These are phyloP conservation scores for Byssoonygena ceratinophila DNA, from an alignment of 2,329 filamentous ascomycete species.

Conservation along the genomic window DNA sequence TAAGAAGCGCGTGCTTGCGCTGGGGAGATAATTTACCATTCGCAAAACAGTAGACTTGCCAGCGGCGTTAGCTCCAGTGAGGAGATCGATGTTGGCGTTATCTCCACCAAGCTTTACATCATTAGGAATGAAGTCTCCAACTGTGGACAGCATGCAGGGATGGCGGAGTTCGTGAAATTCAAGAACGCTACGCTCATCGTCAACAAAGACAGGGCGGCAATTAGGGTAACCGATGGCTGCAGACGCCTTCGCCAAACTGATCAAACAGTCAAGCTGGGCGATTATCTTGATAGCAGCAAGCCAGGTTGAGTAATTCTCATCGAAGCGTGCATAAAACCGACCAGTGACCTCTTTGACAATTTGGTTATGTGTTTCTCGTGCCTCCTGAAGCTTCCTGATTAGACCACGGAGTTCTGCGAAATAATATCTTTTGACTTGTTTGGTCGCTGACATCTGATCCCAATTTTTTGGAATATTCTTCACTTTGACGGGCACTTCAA, in stretches of 20 bases:
- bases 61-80: constrained; percentile 93
- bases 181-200: constrained; percentile 73
- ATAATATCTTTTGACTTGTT: constrained; percentile 86
- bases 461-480: constrained; percentile 75
- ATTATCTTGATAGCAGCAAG: constrained; percentile 80
- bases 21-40: constrained; percentile 53
- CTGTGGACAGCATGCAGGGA: constrained; percentile 82
- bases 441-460: constrained; percentile 94
- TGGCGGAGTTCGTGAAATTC: constrained; percentile 88
- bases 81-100: constrained; percentile 70
- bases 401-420: constrained; percentile 70
- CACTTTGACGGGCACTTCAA: constrained; percentile 75
- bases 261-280: constrained; percentile 85
- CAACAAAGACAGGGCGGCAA: constrained; percentile 79
- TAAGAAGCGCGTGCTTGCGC: neutral
- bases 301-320: constrained; percentile 76
- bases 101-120: constrained; percentile 77
- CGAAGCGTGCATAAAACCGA: constrained; percentile 78
- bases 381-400: constrained; percentile 81
- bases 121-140: constrained; percentile 93
- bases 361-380: constrained; percentile 85
- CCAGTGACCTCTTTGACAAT: constrained; percentile 76
- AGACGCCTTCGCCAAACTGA: constrained; percentile 84
- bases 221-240: constrained; percentile 71
- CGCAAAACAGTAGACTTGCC: constrained; percentile 93